Evolutionary conservation across 1,139 yeast genomes (phyloP), one percentile per base, ranked within the genome.

Genomic region (Yamadazyma membranifaciens): DNA sequence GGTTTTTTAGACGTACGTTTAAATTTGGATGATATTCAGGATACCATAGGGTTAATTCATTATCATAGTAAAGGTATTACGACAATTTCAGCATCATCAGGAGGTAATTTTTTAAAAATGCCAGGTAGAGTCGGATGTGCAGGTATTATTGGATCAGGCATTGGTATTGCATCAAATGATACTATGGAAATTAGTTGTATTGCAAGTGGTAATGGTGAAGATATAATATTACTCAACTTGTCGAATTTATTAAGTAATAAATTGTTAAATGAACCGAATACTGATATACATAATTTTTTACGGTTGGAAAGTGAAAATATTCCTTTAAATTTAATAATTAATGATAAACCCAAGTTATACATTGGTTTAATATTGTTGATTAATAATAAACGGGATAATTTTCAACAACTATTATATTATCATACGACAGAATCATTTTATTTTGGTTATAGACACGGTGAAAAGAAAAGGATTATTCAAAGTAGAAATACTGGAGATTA

Each of bases 151-250:
- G 81, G 82, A 1, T 61, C 75, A 3, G 75, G 75, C 0, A 57
- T 69, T 13, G 77, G 63, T 37, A 52, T 49, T 26, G 45, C 32
- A 31, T 17, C 22, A 6, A 40, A 40, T 22, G 47, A 48, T 2
- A 49, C 49, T 2, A 38, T 44, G 15, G 56, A 57, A 24, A 51
- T 73, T 1, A 54, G 65, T 35, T 66, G 76, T 37, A 62, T 74
- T 67, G 73, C 80, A 52, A 73, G 80, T 39, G 83, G 83, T 2
- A 75, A 72, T 47, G 83, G 83, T 1, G 83, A 77, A 49, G 79
- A 75, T 45, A 75, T 77, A 16, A 59, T 75, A 2, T 57, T 56
- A 41, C 58, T 68, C 65, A 67, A 64, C 36, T 50, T 76, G 29
- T 72, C 80, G 0, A 52, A 63, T 31, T 45, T 45, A 9, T 38